Evolutionary conservation across 345 rosid species (phyloP).

Genomic region (Gossypium herbaceum): DNA sequence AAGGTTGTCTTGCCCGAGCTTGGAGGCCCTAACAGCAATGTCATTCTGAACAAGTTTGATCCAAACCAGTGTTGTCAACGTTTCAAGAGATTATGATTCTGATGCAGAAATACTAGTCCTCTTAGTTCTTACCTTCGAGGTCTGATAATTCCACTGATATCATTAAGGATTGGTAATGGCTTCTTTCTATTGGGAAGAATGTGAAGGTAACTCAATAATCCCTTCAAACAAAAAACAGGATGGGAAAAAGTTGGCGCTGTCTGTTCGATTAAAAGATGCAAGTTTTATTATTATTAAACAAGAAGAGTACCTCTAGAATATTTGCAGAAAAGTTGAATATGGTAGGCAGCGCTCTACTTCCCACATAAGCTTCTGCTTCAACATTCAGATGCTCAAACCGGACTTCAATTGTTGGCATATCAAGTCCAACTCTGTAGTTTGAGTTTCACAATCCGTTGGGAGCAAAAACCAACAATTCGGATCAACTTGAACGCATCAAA

Average conservation of each 20-base stretch:
- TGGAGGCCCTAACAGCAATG: constrained; percentile 13
- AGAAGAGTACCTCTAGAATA: constrained; percentile 41
- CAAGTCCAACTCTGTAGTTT: constrained; percentile 66
- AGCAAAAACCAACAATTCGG: not conserved
- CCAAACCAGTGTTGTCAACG: not conserved
- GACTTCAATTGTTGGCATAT: constrained; percentile 83
- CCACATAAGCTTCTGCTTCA: constrained; percentile 59
- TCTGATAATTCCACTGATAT: constrained; percentile 3
- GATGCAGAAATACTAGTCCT: not conserved
- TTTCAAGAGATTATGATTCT: not conserved
- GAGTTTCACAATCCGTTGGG: not conserved
- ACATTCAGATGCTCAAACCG: constrained; percentile 68
- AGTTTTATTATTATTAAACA: constrained; percentile 17
- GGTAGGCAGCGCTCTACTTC: constrained; percentile 62
- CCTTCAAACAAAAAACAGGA: not conserved
- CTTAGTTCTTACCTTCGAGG: constrained; percentile 1
- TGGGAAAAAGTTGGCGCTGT: not conserved
- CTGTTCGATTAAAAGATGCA: not conserved
- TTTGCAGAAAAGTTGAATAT: constrained; percentile 45
- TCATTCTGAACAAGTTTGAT: constrained; percentile 6
- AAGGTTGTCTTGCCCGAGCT: constrained; percentile 14
- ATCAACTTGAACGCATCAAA: not conserved
- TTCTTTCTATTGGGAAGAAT: constrained; percentile 6
- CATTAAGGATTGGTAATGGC: constrained; percentile 9
- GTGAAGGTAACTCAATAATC: constrained; percentile 1